Evolutionary conservation across 2,329 filamentous ascomycete species (phyloP), one percentile per base, ranked within the genome.

Genomic region (Aureobasidium vineae): DNA sequence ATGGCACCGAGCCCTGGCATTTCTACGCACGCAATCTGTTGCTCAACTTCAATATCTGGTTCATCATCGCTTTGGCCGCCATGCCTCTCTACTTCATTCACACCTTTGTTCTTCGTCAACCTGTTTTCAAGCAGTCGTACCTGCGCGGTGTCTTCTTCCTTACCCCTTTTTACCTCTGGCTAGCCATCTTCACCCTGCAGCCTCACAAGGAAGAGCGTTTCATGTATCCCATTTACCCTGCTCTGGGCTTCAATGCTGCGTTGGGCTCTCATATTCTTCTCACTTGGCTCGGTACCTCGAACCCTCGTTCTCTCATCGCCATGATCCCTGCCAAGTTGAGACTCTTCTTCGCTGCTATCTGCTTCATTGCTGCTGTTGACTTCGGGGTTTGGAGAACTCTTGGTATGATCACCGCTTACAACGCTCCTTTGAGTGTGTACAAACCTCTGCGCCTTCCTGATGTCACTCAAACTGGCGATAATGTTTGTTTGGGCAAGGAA

Each of bases 201-300:
- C 91, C 95, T 19, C 95, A 99, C 79, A 99, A 99, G 74, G 95
- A 99, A 76, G 95, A 99, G 78, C 85, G 95, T 7, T 99, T 99
- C 81, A 98, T 99, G 93, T 99, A 97, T 73, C 95, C 95, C 0
- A 90, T 87, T 2, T 99, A 99, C 73, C 95, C 95, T 0, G 92
- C 94, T 69, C 82, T 99, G 43, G 90, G 90, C 0, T 82, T 99
- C 41, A 97, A 97, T 73, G 93, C 93, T 2, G 90, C 94, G 10
- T 85, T 97, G 63, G 86, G 91, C 4, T 80, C 96, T 41, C 92
- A 98, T 76, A 89, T 96, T 67, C 74, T 96, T 1, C 83, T 98
- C 19, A 83, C 87, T 15, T 88, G 89, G 43, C 79, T 97, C 56
- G 92, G 93, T 21, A 88, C 87, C 26, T 84, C 85, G 1, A 84